Percentiles rank a stretch among this genome's conserved stretches.
These are phyloP conservation scores for Acanthamoeba lugdunensis DNA, from an alignment of 208 protist species.

Conservation along the genomic window DNA sequence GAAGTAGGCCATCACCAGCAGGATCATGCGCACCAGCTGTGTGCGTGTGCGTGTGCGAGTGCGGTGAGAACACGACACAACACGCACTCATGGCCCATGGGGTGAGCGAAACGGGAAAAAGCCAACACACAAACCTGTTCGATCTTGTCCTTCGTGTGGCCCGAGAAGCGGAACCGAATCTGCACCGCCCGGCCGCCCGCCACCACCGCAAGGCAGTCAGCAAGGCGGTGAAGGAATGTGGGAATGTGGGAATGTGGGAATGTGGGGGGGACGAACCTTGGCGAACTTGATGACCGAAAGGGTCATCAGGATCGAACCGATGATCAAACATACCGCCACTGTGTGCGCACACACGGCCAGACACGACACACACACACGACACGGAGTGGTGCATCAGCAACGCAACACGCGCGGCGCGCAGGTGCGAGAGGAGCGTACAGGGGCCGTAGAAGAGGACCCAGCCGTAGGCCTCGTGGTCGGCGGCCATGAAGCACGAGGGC, in stretches of 20 bases:
- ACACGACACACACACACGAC: background rate
- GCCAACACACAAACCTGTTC: background rate
- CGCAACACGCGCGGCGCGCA: background rate
- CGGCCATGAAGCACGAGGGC: background rate
- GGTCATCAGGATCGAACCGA: background rate
- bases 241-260: background rate
- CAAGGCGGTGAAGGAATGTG: too few species aligned
- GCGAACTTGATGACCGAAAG: background rate
- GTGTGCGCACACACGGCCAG: background rate
- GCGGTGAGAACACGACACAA: too few species aligned
- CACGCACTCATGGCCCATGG: too few species aligned
- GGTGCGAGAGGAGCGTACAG: background rate
- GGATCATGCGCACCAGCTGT: conserved; percentile 21
- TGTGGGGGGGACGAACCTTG: background rate
- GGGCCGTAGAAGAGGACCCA: conserved; percentile 9
- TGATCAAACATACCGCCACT: conserved; percentile 4
- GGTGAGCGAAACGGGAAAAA: too few species aligned
- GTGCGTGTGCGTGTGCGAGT: too few species aligned
- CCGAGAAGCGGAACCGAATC: conserved; percentile 9
- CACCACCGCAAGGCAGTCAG: too few species aligned
- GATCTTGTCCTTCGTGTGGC: conserved; percentile 27
- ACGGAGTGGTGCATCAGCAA: background rate
- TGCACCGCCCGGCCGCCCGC: background rate
- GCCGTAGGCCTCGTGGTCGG: background rate
- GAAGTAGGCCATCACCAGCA: conserved; percentile 29